Conservation (phyloP, 2,329 filamentous ascomycete genomes). For the Ophiostoma himal-ulmi region DNA sequence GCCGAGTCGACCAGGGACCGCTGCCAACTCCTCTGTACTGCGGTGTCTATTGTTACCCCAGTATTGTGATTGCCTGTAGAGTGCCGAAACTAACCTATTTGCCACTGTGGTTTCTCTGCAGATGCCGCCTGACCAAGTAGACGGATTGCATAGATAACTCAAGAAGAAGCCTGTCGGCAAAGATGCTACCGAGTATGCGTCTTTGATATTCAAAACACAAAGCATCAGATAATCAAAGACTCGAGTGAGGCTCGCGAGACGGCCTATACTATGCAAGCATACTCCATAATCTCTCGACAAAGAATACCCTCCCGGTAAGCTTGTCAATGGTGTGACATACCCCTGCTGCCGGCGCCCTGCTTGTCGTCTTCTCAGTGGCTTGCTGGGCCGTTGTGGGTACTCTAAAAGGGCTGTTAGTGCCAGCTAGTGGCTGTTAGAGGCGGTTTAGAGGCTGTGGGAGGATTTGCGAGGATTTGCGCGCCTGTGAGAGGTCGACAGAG, state of each 20-base stretch:
- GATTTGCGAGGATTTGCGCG: not conserved
- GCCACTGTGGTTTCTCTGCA: not conserved
- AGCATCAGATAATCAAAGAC: too few relatives aligned
- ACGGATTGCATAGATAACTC: too few relatives aligned
- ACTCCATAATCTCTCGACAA: too few relatives aligned
- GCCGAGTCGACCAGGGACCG: too few relatives aligned
- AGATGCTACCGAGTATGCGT: too few relatives aligned
- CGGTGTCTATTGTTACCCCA: not conserved
- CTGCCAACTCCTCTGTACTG: too few relatives aligned
- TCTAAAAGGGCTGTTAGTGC: constrained; percentile 13
- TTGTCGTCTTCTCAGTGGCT: not conserved
- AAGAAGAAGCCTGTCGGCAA: too few relatives aligned
- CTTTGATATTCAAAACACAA: too few relatives aligned
- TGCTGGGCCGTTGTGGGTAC: constrained; percentile 2
- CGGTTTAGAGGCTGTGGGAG: not conserved
- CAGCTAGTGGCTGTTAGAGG: not conserved
- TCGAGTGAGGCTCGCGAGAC: too few relatives aligned
- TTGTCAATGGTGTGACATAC: constrained; percentile 15
- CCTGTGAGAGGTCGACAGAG: not conserved
- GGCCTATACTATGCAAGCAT: too few relatives aligned
- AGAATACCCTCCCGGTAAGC: not conserved
- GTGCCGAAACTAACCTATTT: not conserved
- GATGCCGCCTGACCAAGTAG: not conserved
- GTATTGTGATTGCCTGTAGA: not conserved
- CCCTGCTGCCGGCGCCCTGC: not conserved